Evolutionary conservation across 768 basidiomycete genomes (phyloP).

Genomic region (Mycena galericulata): DNA sequence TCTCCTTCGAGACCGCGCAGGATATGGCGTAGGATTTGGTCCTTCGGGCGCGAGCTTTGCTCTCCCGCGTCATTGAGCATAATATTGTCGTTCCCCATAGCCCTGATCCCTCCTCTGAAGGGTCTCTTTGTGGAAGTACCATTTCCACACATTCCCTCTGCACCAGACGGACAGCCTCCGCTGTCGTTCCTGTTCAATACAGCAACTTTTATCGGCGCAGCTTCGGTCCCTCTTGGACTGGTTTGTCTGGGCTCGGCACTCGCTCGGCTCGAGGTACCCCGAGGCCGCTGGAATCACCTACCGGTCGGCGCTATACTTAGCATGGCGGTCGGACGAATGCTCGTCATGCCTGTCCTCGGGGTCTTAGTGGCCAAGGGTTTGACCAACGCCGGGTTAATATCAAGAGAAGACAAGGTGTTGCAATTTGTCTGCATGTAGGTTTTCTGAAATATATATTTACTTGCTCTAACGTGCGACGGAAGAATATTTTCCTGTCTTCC

Average conservation of each 20-base stretch:
- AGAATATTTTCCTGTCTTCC: conserved; percentile 20
- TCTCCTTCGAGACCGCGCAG: neutral
- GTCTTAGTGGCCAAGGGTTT: conserved; percentile 57
- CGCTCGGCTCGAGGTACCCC: conserved; percentile 57
- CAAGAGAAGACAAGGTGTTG: conserved; percentile 55
- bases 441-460: too few species aligned
- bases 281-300: conserved; percentile 50
- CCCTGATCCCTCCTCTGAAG: conserved; percentile 68
- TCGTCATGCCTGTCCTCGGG: conserved; percentile 61
- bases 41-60: conserved; percentile 41
- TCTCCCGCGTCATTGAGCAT: conserved; percentile 67
- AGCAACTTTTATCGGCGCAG: conserved; percentile 67
- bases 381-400: conserved; percentile 49
- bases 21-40: neutral
- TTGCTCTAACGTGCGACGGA: too few species aligned
- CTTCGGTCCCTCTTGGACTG: conserved; percentile 72
- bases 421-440: conserved; percentile 59
- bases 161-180: conserved; percentile 77
- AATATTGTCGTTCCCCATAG: conserved; percentile 64
- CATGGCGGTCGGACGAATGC: conserved; percentile 56
- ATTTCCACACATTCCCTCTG: conserved; percentile 55
- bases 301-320: conserved; percentile 53
- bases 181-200: conserved; percentile 71
- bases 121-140: conserved; percentile 66
- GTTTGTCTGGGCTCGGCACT: conserved; percentile 73